A percentile compares a stretch with the other conserved stretches of the same genome.
Conservation (phyloP, 176 grass and related monocot genomes). For the Eremochloa ophiuroides region DNA sequence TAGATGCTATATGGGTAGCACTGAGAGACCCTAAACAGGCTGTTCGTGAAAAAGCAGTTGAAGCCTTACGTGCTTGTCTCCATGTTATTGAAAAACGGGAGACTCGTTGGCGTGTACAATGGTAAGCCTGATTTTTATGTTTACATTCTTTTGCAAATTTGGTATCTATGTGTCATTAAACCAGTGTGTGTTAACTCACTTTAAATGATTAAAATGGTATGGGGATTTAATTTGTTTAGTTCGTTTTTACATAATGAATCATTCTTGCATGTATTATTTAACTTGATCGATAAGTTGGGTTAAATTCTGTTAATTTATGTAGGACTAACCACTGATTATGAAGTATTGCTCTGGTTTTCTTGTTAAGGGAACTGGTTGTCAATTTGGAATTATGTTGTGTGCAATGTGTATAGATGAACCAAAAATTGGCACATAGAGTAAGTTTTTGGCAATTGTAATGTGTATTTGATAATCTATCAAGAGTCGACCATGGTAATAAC, state of each 20-base stretch:
- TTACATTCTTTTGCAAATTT: neutral
- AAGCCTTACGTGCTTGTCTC: constrained; percentile 90
- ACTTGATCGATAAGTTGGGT: neutral
- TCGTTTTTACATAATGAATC: neutral
- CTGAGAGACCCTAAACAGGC: constrained; percentile 77
- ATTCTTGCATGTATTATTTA: neutral
- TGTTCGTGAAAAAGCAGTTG: constrained; percentile 87
- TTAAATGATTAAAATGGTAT: neutral
- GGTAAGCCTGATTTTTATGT: constrained; percentile 50
- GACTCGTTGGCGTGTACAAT: constrained; percentile 99
- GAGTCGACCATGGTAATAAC: neutral
- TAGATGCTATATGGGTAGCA: constrained; percentile 97
- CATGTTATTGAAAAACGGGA: constrained; percentile 97
- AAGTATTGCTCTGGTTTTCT: neutral
- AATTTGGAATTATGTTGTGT: neutral
- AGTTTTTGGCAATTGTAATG: neutral
- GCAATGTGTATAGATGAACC: neutral
- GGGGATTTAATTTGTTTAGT: neutral
- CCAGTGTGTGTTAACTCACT: neutral
- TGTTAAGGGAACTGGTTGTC: neutral
- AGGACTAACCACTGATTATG: neutral
- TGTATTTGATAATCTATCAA: constrained; percentile 13
- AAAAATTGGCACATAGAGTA: neutral
- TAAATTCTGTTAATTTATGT: neutral
- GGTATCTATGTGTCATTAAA: neutral